These are phyloP conservation scores for Penicillium sclerotigenum DNA, from an alignment of 2,329 filamentous ascomycete genomes.

Conservation along the genomic window DNA sequence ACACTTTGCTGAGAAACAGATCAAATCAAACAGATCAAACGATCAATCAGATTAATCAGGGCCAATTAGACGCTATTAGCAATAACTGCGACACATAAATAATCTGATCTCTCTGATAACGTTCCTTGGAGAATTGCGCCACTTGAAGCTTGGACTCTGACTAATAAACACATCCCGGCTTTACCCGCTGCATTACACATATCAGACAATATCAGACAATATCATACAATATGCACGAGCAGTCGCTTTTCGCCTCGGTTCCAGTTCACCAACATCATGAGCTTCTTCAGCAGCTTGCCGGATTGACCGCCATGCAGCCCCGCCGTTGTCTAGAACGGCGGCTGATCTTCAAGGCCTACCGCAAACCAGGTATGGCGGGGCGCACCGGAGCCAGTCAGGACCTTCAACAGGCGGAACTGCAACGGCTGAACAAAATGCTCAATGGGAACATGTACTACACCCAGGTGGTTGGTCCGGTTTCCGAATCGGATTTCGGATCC, in stretches of 20 bases:
- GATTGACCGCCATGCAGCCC: constrained; percentile 61
- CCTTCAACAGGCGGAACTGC: constrained; percentile 43
- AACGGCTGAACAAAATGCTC: constrained; percentile 47
- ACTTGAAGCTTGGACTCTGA: constrained; percentile 24
- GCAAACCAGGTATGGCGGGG: constrained; percentile 44
- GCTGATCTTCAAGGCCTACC: constrained; percentile 57
- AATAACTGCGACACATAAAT: constrained; percentile 16
- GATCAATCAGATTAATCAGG: neutral
- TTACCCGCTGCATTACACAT: constrained; percentile 13
- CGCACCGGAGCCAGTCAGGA: constrained; percentile 46
- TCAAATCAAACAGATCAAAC: neutral
- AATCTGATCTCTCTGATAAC: constrained; percentile 8
- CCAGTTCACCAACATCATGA: constrained; percentile 57
- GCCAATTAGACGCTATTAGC: constrained; percentile 6
- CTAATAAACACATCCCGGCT: constrained; percentile 22
- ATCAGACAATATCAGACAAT: constrained; percentile 42
- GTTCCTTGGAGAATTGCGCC: constrained; percentile 6
- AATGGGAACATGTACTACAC: constrained; percentile 54
- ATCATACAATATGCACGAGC: constrained; percentile 55
- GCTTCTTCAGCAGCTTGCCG: constrained; percentile 60
- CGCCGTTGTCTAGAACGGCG: constrained; percentile 53
- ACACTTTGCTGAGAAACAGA: neutral
- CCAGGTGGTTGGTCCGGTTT: constrained; percentile 49
- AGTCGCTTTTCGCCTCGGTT: constrained; percentile 60
- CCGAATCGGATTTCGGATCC: constrained; percentile 37